These are phyloP conservation scores for Fusarium oxysporum DNA, from an alignment of 2,329 filamentous ascomycete genomes.

Conservation along the genomic window DNA sequence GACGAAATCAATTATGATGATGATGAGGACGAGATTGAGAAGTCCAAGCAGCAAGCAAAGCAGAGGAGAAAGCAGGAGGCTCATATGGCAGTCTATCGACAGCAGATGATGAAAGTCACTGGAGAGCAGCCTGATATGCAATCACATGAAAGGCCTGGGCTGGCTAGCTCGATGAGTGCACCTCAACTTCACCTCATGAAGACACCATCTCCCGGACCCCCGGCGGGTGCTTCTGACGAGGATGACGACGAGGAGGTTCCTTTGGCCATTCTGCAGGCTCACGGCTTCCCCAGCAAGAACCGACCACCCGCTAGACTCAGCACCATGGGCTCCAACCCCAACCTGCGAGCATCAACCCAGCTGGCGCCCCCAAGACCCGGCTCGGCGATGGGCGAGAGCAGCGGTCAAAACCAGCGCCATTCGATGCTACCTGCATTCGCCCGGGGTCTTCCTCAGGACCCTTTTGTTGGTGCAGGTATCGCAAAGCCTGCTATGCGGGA, in stretches of 20 bases:
- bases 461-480: constrained; percentile 83
- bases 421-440: constrained; percentile 82
- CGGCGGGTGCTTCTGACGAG: constrained; percentile 72
- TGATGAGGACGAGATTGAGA: constrained; percentile 83
- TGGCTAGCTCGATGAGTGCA: constrained; percentile 70
- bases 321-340: constrained; percentile 76
- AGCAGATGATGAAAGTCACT: constrained; percentile 97
- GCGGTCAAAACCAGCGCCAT: constrained; percentile 46
- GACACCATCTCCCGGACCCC: constrained; percentile 52
- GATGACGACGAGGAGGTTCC: constrained; percentile 94
- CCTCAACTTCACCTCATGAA: constrained; percentile 64
- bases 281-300: constrained; percentile 85
- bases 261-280: constrained; percentile 85
- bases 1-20: constrained; percentile 75
- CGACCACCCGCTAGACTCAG: constrained; percentile 77
- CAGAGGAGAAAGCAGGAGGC: constrained; percentile 90
- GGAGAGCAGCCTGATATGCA: constrained; percentile 66
- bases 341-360: constrained; percentile 69
- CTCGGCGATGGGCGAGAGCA: constrained; percentile 66
- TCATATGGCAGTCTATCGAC: constrained; percentile 87
- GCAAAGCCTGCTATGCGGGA: constrained; percentile 80
- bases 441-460: constrained; percentile 83
- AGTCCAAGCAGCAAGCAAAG: constrained; percentile 76
- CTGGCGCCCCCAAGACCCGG: constrained; percentile 60
- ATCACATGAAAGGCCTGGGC: constrained; percentile 62